A percentile compares a stretch with the other conserved stretches of the same genome.
phyloP scores from a whole-genome alignment of 177 flowering plant genomes.

The Vitis hybrid region DNA sequence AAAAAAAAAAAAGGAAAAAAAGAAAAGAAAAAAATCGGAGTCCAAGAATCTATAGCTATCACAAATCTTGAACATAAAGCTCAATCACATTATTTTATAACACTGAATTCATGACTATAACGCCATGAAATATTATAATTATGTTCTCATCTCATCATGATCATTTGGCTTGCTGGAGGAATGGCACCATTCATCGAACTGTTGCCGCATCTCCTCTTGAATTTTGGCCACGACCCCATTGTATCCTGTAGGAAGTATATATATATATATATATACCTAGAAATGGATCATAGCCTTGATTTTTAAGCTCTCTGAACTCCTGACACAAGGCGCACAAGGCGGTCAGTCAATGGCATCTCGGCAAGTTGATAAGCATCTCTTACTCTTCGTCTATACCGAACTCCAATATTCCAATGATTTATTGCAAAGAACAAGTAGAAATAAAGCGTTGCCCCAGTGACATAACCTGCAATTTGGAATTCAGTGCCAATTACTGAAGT shows the following conservation, averaged over 20 bases:
- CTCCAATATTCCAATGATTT: constrained; percentile 11
- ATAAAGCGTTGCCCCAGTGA: constrained; percentile 6
- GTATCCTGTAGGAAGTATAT: constrained; percentile 3
- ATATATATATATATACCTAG: constrained; percentile 2
- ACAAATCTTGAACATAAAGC: too few species aligned
- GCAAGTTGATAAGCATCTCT: constrained; percentile 2
- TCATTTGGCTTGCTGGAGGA: not conserved
- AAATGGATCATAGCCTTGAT: constrained; percentile 11
- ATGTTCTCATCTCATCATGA: constrained; percentile 4
- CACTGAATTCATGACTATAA: too few species aligned
- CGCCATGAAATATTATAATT: not conserved
- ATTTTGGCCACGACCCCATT: not conserved
- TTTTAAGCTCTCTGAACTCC: constrained; percentile 18
- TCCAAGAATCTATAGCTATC: too few species aligned
- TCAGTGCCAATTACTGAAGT: too few species aligned
- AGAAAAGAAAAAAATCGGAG: not conserved
- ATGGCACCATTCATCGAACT: too few species aligned
- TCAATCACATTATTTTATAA: too few species aligned
- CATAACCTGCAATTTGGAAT: not conserved
- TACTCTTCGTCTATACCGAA: not conserved
- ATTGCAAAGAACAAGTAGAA: constrained; percentile 1
- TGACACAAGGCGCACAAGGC: constrained; percentile 10
- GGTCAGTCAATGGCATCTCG: constrained; percentile 5
- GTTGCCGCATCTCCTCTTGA: constrained; percentile 3
- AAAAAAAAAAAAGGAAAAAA: too few species aligned